Evolutionary conservation across 208 protist genomes (phyloP), one percentile per base, ranked within the genome.

Genomic region (Leishmania guyanensis): DNA sequence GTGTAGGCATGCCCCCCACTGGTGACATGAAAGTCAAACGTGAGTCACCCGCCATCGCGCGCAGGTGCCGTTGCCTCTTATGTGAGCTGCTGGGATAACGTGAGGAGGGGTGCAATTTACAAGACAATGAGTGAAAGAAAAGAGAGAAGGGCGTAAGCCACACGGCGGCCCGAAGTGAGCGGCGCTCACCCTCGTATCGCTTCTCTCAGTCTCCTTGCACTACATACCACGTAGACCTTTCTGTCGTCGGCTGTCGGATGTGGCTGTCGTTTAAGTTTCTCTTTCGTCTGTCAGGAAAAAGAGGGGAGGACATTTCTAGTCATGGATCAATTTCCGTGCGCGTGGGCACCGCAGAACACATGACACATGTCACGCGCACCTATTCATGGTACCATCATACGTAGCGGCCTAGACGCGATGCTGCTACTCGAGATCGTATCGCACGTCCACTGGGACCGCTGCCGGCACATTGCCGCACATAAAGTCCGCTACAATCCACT

Each of bases 401-500:
- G 50, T 5, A 5, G 9, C 16, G 12, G 20, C 29, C 50, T 36
- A 72, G 68, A 72, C 20, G 14, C 16, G 22, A 36, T 0, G 3
- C 51, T 39, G 33, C 71, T 76, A 77, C 56, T 77, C 78, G 17
- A 96, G 64, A 58, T 94, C 88, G 75, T 96, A 86, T 26, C 79
- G 87, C 8, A 94, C 56, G 17, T 83, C 65, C 10, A 95, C 80
- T 26, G 84, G 53, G 3, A 75, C 36, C 36, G 75, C 72, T 22
- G 81, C 65, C 2, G 71, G 72, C 33, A 20, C 46, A 26, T 36
- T 22, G 48, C 80, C 81, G 50, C 94, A 97, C 60, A 97, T 77
- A 68, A 97, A 97, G 53, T 97, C 92, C 1, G 90, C 88, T 60
- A 95, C 73, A 22, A 71, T 86, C 94, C 94, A 97, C 16, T 76